Base-by-base conservation (phyloP, 306 rosid species). In the Psophocarpus tetragonolobus region DNA sequence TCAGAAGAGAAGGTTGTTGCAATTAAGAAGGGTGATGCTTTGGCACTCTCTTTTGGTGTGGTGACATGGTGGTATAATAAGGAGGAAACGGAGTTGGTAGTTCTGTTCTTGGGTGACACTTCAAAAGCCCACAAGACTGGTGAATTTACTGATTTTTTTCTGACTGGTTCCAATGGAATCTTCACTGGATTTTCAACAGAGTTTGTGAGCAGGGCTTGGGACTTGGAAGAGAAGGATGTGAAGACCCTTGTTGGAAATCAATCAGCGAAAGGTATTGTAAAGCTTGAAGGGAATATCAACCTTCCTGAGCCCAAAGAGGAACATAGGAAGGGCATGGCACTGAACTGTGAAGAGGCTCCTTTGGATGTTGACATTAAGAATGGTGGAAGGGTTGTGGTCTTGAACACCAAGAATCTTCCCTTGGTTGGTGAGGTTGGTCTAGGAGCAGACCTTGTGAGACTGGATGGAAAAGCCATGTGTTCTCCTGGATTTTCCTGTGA, bases 51-150 rank as follows among this genome's bases (percentile, higher is more conserved):
- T 6, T 89, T 92, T 56, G 96, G 96, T 27, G 91, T 86, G 51
- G 92, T 93, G 8, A 93, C 96, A 2, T 93, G 97, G 97, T 93
- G 96, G 94, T 81, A 67, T 76, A 93, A 90, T 82, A 89, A 86
- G 80, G 92, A 89, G 32, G 94, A 91, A 21, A 64, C 89, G 0
- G 92, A 93, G 83, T 48, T 93, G 35, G 92, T 86, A 2, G 82
- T 93, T 66, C 89, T 93, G 39, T 90, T 93, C 83, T 33, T 89
- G 18, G 97, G 96, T 1, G 97, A 91, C 24, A 93, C 97, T 8
- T 84, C 91, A 24, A 90, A 87, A 53, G 94, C 89, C 11, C 97
- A 89, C 88, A 92, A 86, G 76, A 33, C 89, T 54, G 96, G 97
- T 9, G 94, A 90, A 77, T 93, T 93, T 63, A 93, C 97, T 0